Base-by-base conservation (phyloP, 805 yeast species). In the Torulaspora maleeae region DNA sequence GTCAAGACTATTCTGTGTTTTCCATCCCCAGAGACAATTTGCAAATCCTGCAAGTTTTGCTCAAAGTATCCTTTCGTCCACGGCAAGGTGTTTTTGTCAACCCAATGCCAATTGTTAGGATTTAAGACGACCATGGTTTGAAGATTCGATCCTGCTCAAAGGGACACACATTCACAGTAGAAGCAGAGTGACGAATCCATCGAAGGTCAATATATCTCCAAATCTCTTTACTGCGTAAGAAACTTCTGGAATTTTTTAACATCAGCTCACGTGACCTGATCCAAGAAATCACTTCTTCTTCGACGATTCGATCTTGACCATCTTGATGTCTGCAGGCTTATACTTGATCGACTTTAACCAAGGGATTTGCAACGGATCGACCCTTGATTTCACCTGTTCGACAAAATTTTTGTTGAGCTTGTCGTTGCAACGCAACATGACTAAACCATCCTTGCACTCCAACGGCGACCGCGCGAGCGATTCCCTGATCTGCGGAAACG, bases 61-160 rank as follows among this genome's bases (percentile, higher is more conserved):
- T 69, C 59, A 47, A 80, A 68, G 60, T 80, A 80, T 11, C 63
- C 61, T 53, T 74, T 74, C 15, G 82, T 70, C 86, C 86, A 80
- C 44, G 82, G 78, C 38, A 80, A 70, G 49, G 84, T 79, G 67
- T 80, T 80, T 55, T 76, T 80, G 55, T 80, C 83, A 20, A 80
- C 81, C 86, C 86, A 80, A 68, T 80, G 86, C 86, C 86, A 80
- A 74, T 80, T 80, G 64, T 80, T 80, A 28, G 86, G 86, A 70
- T 81, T 81, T 58, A 79, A 78, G 30, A 81, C 86, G 43, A 78
- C 85, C 86, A 80, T 80, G 11, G 11, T 25, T 17, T n/a, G 28
- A 36, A 15, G 13, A 32, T 15, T 22, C 10, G 10, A 22, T 8
- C 8, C 10, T 20, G 25, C 9, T 22, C 8, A 22, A 3, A 6